Evolutionary conservation across 2,329 filamentous ascomycete species (phyloP).

Genomic region (Trichoderma breve): DNA sequence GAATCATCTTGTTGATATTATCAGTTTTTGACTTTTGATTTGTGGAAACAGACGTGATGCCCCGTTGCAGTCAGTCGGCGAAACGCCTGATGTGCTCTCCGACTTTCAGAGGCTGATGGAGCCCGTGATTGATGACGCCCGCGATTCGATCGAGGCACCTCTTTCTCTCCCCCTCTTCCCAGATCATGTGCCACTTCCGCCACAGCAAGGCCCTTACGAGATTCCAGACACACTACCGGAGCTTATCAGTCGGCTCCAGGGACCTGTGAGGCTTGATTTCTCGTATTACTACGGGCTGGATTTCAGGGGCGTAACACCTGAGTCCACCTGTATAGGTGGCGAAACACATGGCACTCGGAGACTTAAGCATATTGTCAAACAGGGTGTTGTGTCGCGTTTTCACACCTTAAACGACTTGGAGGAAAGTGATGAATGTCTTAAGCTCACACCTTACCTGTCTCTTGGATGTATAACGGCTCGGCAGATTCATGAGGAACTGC

Average conservation of each 20-base stretch:
- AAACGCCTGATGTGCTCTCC: constrained; percentile 74
- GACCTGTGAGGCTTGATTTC: constrained; percentile 46
- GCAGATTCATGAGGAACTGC: constrained; percentile 66
- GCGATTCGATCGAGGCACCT: constrained; percentile 24
- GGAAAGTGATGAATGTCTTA: constrained; percentile 70
- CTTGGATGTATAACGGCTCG: constrained; percentile 71
- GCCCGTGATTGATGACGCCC: constrained; percentile 48
- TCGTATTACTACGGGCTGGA: constrained; percentile 43
- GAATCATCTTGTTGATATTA: not conserved
- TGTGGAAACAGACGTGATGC: constrained; percentile 58
- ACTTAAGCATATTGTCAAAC: constrained; percentile 58
- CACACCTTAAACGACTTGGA: constrained; percentile 69
- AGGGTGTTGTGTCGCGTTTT: constrained; percentile 61
- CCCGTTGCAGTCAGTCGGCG: constrained; percentile 50
- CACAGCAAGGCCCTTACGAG: constrained; percentile 60
- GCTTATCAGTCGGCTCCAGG: constrained; percentile 53
- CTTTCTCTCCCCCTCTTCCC: constrained; percentile 58
- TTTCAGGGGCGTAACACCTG: constrained; percentile 58
- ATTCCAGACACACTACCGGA: constrained; percentile 56
- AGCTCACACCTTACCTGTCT: constrained; percentile 70
- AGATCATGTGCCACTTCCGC: constrained; percentile 47
- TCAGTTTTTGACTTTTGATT: not conserved
- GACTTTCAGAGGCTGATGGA: constrained; percentile 71
- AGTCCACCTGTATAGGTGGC: constrained; percentile 58
- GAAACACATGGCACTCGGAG: constrained; percentile 59